Percentiles rank a stretch among this genome's conserved stretches.
Evolutionary conservation across 495 filamentous ascomycete genomes (phyloP).

Genomic region (Penicillium samsonianum): DNA sequence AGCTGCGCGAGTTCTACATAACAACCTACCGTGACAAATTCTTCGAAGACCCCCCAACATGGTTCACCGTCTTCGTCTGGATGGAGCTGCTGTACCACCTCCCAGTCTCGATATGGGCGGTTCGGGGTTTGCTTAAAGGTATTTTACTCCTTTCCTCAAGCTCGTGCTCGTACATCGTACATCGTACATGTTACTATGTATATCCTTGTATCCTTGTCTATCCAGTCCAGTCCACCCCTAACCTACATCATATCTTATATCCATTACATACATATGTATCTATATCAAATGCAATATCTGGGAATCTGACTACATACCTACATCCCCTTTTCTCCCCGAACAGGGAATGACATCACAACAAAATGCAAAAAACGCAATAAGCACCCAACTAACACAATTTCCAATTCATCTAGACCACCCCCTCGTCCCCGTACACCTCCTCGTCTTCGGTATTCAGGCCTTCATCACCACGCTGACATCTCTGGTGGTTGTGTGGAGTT

Average conservation of each 20-base stretch:
- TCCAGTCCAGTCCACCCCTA: not conserved
- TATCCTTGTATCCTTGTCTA: conserved; percentile 1
- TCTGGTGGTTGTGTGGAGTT: conserved; percentile 58
- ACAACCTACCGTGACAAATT: conserved; percentile 73
- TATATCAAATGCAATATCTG: not conserved
- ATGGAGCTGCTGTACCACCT: conserved; percentile 70
- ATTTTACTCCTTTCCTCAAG: conserved; percentile 22
- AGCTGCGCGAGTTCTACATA: conserved; percentile 64
- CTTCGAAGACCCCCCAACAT: conserved; percentile 62
- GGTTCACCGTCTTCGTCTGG: conserved; percentile 69
- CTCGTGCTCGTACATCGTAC: not conserved
- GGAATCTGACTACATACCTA: not conserved
- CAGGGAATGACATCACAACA: not conserved
- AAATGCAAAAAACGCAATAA: not conserved
- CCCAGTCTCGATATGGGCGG: conserved; percentile 67
- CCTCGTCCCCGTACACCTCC: conserved; percentile 61
- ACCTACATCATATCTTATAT: not conserved
- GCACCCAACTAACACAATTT: conserved; percentile 14
- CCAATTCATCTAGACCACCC: conserved; percentile 50
- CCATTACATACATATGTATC: not conserved
- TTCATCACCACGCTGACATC: conserved; percentile 73
- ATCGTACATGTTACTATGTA: not conserved
- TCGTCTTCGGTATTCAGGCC: conserved; percentile 69
- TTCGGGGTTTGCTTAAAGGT: conserved; percentile 55
- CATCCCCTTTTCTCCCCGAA: not conserved